Base-by-base conservation (phyloP, 805 yeast species). In the Candida tammaniensis region DNA sequence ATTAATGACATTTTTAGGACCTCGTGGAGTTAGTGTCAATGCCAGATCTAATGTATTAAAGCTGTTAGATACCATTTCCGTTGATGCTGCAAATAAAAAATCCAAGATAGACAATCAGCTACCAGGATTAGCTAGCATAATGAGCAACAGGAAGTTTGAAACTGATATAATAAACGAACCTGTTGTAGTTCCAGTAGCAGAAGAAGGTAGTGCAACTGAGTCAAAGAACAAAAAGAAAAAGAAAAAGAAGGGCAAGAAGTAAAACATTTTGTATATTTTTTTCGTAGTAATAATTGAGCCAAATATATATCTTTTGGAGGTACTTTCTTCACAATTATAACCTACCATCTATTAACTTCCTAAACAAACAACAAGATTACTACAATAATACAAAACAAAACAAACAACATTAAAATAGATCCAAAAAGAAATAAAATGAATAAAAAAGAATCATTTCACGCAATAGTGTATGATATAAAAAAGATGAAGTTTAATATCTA, bases 1-100 rank as follows among this genome's bases (percentile, higher is more conserved):
- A 45, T 52, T 87, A 15, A 61, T 85, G 53, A 74, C 85, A 31
- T 82, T 85, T 5, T 51, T 87, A 30, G 95, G 95, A 0, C 88
- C 88, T 4, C 63, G 70, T 35, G 80, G 80, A 4, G 82, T 80
- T 32, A 62, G 61, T 28, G 52, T 22, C 44, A 40, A 17, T 14
- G 5, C 26, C 28, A 23, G 34, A 36, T 31, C 42, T 35, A 13
- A 40, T 36, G n/a, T n/a, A n/a, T n/a, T n/a, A n/a, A n/a, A n/a
- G n/a, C n/a, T n/a, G n/a, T n/a, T n/a, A n/a, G 30, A 5, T 27
- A 1, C 34, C 37, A 19, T 24, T 24, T 17, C 5, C 6, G 34
- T 23, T 23, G 22, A n/a, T 5, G 8, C 30, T 9, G 33, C 24
- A 18, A 14, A 29, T n/a, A 38, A 29, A 13, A 38, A 21, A 35